phyloP scores from a whole-genome alignment of 2,329 filamentous ascomycete genomes.

The Fusarium mexicanum region DNA sequence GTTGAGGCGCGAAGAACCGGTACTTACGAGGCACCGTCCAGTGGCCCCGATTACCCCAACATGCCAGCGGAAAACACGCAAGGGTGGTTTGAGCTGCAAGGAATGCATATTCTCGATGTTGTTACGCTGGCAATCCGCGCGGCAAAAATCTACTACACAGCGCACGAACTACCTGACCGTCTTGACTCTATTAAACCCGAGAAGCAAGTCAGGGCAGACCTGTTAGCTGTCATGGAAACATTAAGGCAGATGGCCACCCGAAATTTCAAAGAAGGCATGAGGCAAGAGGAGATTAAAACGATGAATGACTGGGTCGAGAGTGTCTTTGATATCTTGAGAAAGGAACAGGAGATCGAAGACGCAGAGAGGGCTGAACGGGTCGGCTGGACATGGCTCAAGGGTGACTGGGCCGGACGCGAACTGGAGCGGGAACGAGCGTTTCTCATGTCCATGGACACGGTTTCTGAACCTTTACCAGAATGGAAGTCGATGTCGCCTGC shows the following conservation, averaged over 20 bases:
- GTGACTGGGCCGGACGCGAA: conserved; percentile 80
- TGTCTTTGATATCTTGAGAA: conserved; percentile 78
- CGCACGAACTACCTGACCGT: conserved; percentile 86
- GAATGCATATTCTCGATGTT: conserved; percentile 90
- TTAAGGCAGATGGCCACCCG: conserved; percentile 91
- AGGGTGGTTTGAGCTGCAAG: conserved; percentile 87
- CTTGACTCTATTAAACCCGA: conserved; percentile 90
- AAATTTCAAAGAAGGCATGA: conserved; percentile 85
- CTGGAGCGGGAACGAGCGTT: conserved; percentile 84
- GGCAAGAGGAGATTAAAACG: conserved; percentile 77
- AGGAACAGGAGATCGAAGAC: conserved; percentile 81
- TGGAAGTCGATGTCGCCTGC: conserved; percentile 65
- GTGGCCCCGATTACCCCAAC: conserved; percentile 48
- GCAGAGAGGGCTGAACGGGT: conserved; percentile 75
- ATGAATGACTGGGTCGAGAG: conserved; percentile 83
- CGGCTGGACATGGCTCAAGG: conserved; percentile 81
- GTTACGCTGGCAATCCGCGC: conserved; percentile 95
- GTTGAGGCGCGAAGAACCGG: conserved; percentile 54
- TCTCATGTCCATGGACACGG: conserved; percentile 76
- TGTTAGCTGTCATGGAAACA: conserved; percentile 88
- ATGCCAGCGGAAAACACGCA: conserved; percentile 61
- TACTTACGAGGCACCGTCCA: conserved; percentile 40
- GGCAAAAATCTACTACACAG: conserved; percentile 95
- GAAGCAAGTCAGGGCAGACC: conserved; percentile 82
- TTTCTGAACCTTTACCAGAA: conserved; percentile 68